phyloP scores from a whole-genome alignment of 2,329 filamentous ascomycete species.

The Fusarium redolens region DNA sequence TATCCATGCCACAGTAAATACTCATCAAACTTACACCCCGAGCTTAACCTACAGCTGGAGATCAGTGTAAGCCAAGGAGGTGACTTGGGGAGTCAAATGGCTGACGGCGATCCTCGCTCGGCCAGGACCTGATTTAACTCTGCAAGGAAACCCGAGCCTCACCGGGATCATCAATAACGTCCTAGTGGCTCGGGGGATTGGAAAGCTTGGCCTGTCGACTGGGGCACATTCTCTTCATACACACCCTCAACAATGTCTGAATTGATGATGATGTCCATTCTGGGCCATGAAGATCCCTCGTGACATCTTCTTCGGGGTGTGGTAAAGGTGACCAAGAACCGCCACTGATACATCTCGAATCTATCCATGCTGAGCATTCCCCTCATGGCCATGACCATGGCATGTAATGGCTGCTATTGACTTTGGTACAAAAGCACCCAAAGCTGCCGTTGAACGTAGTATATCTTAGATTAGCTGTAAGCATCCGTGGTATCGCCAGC shows the following conservation, averaged over 20 bases:
- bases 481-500: background rate
- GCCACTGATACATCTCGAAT: background rate
- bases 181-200: constrained; percentile 21
- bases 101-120: constrained; percentile 25
- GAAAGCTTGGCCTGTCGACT: background rate
- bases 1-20: background rate
- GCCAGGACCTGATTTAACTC: constrained; percentile 40
- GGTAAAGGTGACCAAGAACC: constrained; percentile 17
- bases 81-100: constrained; percentile 1
- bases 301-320: background rate
- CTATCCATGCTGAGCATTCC: background rate
- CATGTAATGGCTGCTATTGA: background rate
- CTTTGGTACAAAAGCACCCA: constrained; percentile 19
- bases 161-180: constrained; percentile 37
- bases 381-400: background rate
- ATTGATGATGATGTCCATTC: background rate
- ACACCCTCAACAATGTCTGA: background rate
- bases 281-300: constrained; percentile 5
- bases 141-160: constrained; percentile 38
- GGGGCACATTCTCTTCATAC: background rate
- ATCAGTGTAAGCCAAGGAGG: constrained; percentile 3
- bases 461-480: background rate
- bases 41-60: background rate
- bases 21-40: background rate
- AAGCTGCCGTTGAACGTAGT: background rate